Conservation (phyloP, 495 filamentous ascomycete species). For the Xeromyces bisporus region DNA sequence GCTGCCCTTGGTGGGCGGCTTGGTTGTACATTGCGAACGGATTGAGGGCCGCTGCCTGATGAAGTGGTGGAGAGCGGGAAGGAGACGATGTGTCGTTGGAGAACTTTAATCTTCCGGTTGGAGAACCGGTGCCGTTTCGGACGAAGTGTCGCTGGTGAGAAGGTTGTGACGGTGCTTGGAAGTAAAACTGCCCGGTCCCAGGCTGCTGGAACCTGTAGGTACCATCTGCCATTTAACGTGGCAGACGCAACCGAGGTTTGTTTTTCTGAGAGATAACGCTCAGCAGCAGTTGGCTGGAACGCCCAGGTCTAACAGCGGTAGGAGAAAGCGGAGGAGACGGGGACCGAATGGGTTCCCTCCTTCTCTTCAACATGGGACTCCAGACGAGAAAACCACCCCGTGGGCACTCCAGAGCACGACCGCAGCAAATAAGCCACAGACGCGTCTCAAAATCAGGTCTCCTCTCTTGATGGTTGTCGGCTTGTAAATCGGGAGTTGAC, state of each 20-base stretch:
- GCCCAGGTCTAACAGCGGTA: constrained; percentile 9
- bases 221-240: constrained; percentile 73
- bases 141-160: constrained; percentile 33
- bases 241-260: constrained; percentile 26
- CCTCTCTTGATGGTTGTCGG: background rate
- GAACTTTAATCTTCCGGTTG: constrained; percentile 28
- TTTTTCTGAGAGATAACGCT: constrained; percentile 13
- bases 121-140: constrained; percentile 40
- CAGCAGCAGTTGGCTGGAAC: constrained; percentile 9
- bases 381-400: constrained; percentile 21
- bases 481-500: background rate
- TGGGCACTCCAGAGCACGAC: background rate
- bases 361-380: constrained; percentile 35
- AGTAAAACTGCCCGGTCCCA: constrained; percentile 48
- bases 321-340: constrained; percentile 20
- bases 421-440: background rate
- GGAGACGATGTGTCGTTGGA: constrained; percentile 50
- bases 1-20: constrained; percentile 59
- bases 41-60: constrained; percentile 46
- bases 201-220: constrained; percentile 57
- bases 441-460: background rate
- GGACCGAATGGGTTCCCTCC: constrained; percentile 31
- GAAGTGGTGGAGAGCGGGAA: constrained; percentile 49
- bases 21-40: constrained; percentile 70
- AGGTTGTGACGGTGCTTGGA: constrained; percentile 34